Conservation (phyloP, 106 monocot species). For the Dendrobium officinale region DNA sequence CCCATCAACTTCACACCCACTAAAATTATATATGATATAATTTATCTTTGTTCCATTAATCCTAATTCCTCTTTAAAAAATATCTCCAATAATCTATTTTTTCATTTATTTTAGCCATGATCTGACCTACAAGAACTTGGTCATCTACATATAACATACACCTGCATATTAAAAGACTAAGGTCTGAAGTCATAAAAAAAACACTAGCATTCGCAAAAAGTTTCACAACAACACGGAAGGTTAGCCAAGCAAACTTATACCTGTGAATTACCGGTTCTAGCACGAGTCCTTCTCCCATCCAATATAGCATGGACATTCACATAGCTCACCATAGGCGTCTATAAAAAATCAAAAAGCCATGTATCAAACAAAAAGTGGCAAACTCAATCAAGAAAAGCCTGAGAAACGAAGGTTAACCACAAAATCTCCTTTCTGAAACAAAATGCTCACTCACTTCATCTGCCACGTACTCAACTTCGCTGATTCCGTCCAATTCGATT, state of each 20-base stretch:
- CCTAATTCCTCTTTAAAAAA: too few species aligned
- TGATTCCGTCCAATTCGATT: constrained; percentile 71
- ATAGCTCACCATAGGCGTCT: constrained; percentile 96
- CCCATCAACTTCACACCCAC: neutral
- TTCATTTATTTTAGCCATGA: neutral
- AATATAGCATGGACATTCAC: constrained; percentile 96
- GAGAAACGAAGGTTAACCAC: neutral
- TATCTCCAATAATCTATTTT: neutral
- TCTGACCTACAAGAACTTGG: neutral
- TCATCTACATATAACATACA: neutral
- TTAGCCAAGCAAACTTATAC: constrained; percentile 11
- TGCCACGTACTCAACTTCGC: constrained; percentile 84
- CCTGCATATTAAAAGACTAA: neutral
- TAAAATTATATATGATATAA: neutral
- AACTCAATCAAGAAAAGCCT: neutral
- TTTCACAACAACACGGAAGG: neutral
- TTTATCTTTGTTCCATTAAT: too few species aligned
- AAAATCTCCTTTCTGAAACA: neutral
- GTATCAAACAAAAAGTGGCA: neutral
- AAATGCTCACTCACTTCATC: constrained; percentile 58
- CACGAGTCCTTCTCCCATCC: constrained; percentile 53
- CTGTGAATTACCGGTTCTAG: constrained; percentile 33
- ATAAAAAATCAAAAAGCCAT: neutral
- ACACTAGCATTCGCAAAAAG: too few species aligned
- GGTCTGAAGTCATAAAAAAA: neutral